Conservation (phyloP, 176 grass and related monocot genomes). For the Alopecurus myosuroides region DNA sequence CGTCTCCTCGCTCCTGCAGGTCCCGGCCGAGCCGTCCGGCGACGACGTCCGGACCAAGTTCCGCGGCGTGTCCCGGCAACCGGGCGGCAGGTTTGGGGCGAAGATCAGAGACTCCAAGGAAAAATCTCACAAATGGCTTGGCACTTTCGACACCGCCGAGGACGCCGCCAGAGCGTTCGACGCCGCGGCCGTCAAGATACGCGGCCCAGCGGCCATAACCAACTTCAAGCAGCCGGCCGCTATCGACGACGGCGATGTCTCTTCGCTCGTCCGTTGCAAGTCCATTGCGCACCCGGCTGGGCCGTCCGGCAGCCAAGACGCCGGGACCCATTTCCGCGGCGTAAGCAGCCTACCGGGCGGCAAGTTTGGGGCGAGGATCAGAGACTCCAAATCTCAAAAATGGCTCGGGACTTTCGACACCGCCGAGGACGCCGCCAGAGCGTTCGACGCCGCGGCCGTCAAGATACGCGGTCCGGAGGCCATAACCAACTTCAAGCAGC, state of each 20-base stretch:
- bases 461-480: neutral
- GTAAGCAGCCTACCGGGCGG: neutral
- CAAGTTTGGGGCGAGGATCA: neutral
- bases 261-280: too few species aligned
- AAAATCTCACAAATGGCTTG: constrained; percentile 26
- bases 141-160: constrained; percentile 98
- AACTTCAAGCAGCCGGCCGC: neutral
- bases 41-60: neutral
- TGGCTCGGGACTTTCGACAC: constrained; percentile 99
- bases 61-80: neutral
- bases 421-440: constrained; percentile 65
- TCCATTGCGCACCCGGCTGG: neutral
- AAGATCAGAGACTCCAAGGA: neutral
- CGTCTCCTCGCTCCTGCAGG: too few species aligned
- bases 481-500: neutral
- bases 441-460: neutral
- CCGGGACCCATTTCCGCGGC: neutral
- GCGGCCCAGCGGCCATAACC: neutral
- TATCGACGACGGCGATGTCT: neutral
- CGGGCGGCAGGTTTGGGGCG: neutral
- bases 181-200: neutral
- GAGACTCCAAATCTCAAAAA: neutral
- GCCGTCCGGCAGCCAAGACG: neutral
- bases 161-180: constrained; percentile 22
- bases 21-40: neutral